These are phyloP conservation scores for Sclerotinia minor DNA, from an alignment of 2,329 filamentous ascomycete species.

Conservation along the genomic window DNA sequence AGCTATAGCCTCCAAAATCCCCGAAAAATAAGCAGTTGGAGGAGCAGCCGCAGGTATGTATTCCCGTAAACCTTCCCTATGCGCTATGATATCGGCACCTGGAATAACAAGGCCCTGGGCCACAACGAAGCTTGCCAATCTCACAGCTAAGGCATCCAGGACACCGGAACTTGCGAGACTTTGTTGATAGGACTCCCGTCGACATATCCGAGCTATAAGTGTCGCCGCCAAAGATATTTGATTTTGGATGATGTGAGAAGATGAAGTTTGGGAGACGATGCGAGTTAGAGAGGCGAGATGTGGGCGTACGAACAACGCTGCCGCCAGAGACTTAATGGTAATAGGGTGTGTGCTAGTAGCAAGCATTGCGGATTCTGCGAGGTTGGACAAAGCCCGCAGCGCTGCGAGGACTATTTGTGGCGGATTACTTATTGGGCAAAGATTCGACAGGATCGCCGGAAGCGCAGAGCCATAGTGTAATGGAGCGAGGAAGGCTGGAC, in stretches of 20 bases:
- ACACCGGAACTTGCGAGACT: conserved; percentile 71
- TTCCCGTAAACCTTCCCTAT: conserved; percentile 55
- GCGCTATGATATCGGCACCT: conserved; percentile 56
- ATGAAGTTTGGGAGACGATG: conserved; percentile 63
- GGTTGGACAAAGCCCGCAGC: conserved; percentile 70
- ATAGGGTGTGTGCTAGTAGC: conserved; percentile 53
- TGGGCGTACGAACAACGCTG: conserved; percentile 62
- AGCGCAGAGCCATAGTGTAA: conserved; percentile 68
- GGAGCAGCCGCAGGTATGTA: conserved; percentile 63
- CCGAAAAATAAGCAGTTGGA: conserved; percentile 59
- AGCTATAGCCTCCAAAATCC: conserved; percentile 76
- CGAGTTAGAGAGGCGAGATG: conserved; percentile 62
- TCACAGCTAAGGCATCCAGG: conserved; percentile 74
- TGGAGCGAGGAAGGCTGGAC: conserved; percentile 74
- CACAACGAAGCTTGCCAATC: conserved; percentile 70
- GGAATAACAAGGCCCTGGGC: conserved; percentile 68
- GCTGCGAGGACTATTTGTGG: conserved; percentile 70
- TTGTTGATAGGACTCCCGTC: conserved; percentile 67
- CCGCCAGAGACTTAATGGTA: conserved; percentile 56
- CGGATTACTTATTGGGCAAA: conserved; percentile 65
- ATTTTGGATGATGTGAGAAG: conserved; percentile 55
- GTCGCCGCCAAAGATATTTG: conserved; percentile 62
- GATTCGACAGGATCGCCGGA: conserved; percentile 66
- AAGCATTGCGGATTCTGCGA: conserved; percentile 64
- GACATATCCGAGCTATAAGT: conserved; percentile 61